Conservation (phyloP, 257 asterid genomes). For the Penstemon eatonii region DNA sequence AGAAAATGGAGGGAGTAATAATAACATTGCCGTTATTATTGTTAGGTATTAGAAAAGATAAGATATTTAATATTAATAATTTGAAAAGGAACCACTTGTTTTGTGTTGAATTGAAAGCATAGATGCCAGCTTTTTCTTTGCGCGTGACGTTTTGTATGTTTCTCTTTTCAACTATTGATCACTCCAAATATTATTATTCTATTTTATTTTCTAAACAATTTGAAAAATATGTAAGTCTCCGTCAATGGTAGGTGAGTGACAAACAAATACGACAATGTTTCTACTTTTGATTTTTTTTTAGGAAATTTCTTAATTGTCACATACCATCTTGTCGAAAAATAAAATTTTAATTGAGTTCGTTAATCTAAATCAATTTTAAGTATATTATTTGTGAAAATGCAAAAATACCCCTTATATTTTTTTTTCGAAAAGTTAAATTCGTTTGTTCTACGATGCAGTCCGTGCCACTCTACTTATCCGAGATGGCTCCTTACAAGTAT, state of each 20-base stretch:
- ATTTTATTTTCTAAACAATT: background rate
- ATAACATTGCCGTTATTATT: background rate
- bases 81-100: background rate
- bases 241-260: too few species aligned
- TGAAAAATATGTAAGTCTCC: too few species aligned
- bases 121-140: slow-evolving; percentile 22
- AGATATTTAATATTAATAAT: background rate
- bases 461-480: slow-evolving; percentile 56
- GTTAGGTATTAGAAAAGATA: background rate
- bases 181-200: slow-evolving; percentile 24
- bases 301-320: too few species aligned
- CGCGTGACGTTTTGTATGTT: slow-evolving; percentile 10
- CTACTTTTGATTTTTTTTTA: too few species aligned
- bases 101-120: background rate
- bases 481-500: slow-evolving; percentile 61
- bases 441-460: slow-evolving; percentile 33
- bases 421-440: background rate
- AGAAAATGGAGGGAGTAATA: background rate
- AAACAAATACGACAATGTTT: too few species aligned
- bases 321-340: too few species aligned
- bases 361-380: too few species aligned
- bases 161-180: slow-evolving; percentile 11
- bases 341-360: too few species aligned
- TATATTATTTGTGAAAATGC: too few species aligned
- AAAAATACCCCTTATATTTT: too few species aligned